phyloP scores from a whole-genome alignment of 352 stramenopile genomes.

The Globisporangium paroecandrum region DNA sequence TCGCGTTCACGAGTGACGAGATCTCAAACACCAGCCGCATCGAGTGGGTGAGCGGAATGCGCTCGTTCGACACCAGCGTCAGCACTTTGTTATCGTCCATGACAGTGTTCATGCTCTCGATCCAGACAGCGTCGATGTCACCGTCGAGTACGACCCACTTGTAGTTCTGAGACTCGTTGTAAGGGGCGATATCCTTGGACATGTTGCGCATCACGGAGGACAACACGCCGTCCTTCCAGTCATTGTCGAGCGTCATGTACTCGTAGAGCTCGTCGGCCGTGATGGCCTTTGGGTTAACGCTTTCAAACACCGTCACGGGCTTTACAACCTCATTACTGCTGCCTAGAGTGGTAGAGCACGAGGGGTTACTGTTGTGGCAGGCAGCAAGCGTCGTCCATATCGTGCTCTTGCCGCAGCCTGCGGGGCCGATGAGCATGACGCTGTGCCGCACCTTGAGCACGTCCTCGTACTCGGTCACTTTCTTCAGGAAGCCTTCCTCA shows the following conservation, averaged over 20 bases:
- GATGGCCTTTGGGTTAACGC: constrained; percentile 94
- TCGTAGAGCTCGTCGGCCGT: constrained; percentile 92
- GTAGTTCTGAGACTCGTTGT: constrained; percentile 83
- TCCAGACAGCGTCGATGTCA: constrained; percentile 94
- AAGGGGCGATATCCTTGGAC: constrained; percentile 88
- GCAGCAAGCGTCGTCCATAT: constrained; percentile 94
- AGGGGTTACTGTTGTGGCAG: constrained; percentile 44
- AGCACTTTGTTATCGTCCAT: constrained; percentile 94
- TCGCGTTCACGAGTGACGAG: constrained; percentile 94
- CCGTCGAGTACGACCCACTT: constrained; percentile 93
- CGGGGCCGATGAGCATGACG: constrained; percentile 95
- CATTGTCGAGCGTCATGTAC: constrained; percentile 96
- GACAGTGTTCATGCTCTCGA: constrained; percentile 92
- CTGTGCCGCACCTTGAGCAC: constrained; percentile 94
- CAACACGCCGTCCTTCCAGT: constrained; percentile 97
- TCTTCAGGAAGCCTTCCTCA: constrained; percentile 95
- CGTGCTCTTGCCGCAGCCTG: constrained; percentile 93
- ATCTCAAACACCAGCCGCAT: constrained; percentile 99
- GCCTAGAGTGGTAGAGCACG: not conserved
- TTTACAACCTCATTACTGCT: constrained; percentile 59
- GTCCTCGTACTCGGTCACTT: constrained; percentile 94
- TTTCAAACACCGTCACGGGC: constrained; percentile 91
- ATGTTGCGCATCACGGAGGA: constrained; percentile 97
- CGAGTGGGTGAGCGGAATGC: constrained; percentile 92
- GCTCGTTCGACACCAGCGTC: constrained; percentile 96